These are phyloP conservation scores for Verticillium klebahnii DNA, from an alignment of 2,329 filamentous ascomycete species.

Conservation along the genomic window DNA sequence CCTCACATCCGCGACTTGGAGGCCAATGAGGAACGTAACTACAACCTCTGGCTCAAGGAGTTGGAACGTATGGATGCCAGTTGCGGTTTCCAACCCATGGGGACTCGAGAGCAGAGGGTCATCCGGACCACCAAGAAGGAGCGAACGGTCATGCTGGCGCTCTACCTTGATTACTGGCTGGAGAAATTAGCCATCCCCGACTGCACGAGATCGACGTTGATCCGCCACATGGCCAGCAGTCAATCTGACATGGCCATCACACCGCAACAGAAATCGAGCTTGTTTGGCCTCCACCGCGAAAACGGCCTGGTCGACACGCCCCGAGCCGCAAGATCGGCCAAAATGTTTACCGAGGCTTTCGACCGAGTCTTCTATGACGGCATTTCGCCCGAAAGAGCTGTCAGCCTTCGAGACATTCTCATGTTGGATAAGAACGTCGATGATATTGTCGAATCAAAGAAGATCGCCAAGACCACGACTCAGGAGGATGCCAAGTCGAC, in stretches of 20 bases:
- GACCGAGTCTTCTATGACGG: conserved; percentile 45
- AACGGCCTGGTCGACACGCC: conserved; percentile 32
- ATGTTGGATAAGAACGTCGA: conserved; percentile 50
- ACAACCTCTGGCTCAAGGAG: conserved; percentile 52
- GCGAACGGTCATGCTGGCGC: conserved; percentile 43
- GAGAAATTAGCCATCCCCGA: conserved; percentile 42
- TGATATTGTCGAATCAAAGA: conserved; percentile 48
- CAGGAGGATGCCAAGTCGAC: conserved; percentile 25
- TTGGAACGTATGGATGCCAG: conserved; percentile 53
- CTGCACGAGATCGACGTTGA: conserved; percentile 47
- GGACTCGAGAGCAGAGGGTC: conserved; percentile 45
- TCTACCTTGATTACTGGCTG: conserved; percentile 52
- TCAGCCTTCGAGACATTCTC: conserved; percentile 48
- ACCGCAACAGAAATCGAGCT: conserved; percentile 48
- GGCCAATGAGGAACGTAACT: conserved; percentile 50
- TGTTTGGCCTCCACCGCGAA: conserved; percentile 43
- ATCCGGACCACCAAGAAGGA: conserved; percentile 45
- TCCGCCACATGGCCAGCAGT: conserved; percentile 47
- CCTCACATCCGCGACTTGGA: conserved; percentile 55
- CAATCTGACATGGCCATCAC: conserved; percentile 44
- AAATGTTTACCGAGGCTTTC: conserved; percentile 53
- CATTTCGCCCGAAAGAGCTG: conserved; percentile 27
- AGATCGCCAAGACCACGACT: conserved; percentile 41
- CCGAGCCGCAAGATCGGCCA: conserved; percentile 32
- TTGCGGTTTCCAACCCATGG: conserved; percentile 50